phyloP scores from a whole-genome alignment of 2,329 filamentous ascomycete genomes.

The Pseudocercospora cruenta region DNA sequence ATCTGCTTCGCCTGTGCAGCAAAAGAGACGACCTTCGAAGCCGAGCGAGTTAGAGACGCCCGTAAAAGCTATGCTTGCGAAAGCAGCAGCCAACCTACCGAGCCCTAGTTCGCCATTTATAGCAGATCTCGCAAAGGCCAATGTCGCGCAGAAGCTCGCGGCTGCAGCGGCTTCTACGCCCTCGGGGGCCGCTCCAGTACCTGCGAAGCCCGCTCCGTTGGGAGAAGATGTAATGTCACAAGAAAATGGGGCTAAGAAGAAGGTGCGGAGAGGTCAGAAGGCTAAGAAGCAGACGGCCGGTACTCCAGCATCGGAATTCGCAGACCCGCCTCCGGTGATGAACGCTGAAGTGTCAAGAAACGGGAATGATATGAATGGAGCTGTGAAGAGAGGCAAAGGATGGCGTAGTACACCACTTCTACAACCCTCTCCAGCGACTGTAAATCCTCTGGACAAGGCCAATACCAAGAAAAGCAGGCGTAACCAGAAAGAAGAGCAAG shows the following conservation, averaged over 20 bases:
- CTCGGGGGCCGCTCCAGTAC: not conserved
- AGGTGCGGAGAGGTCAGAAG: slow-evolving; percentile 50
- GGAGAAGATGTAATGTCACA: slow-evolving; percentile 20
- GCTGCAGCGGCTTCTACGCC: slow-evolving; percentile 19
- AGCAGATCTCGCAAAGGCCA: slow-evolving; percentile 34
- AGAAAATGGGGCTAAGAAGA: slow-evolving; percentile 48
- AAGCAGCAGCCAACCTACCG: slow-evolving; percentile 41
- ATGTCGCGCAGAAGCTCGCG: slow-evolving; percentile 30
- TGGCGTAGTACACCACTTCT: slow-evolving; percentile 71
- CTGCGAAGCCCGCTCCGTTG: slow-evolving; percentile 13
- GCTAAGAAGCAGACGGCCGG: slow-evolving; percentile 37
- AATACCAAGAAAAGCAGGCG: slow-evolving; percentile 45
- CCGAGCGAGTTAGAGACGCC: slow-evolving; percentile 44
- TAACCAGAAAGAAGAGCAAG: slow-evolving; percentile 53
- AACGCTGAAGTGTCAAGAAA: slow-evolving; percentile 42
- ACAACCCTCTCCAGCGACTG: slow-evolving; percentile 60
- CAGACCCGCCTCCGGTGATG: slow-evolving; percentile 38
- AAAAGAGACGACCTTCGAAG: slow-evolving; percentile 27
- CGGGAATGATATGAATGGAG: slow-evolving; percentile 43
- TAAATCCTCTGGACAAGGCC: slow-evolving; percentile 32
- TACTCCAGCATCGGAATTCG: slow-evolving; percentile 16
- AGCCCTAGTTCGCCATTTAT: slow-evolving; percentile 45
- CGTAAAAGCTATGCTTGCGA: slow-evolving; percentile 44
- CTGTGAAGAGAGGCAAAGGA: slow-evolving; percentile 60
- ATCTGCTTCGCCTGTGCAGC: slow-evolving; percentile 37